Evolutionary conservation across 345 rosid genomes (phyloP).

Genomic region (Tarenaya hassleriana): DNA sequence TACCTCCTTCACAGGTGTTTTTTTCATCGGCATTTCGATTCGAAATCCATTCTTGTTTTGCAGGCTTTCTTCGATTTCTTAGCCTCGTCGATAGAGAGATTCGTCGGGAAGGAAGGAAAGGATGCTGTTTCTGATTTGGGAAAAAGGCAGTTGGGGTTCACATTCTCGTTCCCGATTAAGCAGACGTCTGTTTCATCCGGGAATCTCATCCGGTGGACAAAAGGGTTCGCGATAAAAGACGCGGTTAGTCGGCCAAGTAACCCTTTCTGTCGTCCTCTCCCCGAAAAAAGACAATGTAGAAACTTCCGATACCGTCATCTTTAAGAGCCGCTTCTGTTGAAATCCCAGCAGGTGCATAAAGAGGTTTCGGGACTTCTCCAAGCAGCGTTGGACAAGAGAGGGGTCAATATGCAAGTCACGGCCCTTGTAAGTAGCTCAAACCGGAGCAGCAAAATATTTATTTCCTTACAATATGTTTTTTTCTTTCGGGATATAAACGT

Average conservation of each 20-base stretch:
- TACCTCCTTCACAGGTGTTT: too few relatives aligned
- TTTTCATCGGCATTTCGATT: too few relatives aligned
- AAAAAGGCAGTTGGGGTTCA: constrained; percentile 74
- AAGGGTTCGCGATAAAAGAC: constrained; percentile 70
- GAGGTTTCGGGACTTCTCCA: constrained; percentile 64
- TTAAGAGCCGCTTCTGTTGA: too few relatives aligned
- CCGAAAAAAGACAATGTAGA: background rate
- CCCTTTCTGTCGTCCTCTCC: constrained; percentile 64
- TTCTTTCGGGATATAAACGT: background rate
- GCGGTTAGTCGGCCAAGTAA: constrained; percentile 77
- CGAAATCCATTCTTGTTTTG: too few relatives aligned
- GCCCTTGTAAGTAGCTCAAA: constrained; percentile 55
- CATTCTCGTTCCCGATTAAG: constrained; percentile 81
- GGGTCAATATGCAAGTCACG: constrained; percentile 56
- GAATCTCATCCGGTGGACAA: constrained; percentile 74
- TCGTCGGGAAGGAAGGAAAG: constrained; percentile 45
- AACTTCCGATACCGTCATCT: too few relatives aligned
- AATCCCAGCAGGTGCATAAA: constrained; percentile 69
- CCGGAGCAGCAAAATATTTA: background rate
- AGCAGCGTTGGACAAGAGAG: constrained; percentile 48
- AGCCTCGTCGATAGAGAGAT: constrained; percentile 51
- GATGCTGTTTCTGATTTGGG: constrained; percentile 50
- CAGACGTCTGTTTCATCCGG: constrained; percentile 79
- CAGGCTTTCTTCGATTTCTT: constrained; percentile 80
- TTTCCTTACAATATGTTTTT: background rate